phyloP scores from a whole-genome alignment of 2,329 filamentous ascomycete species.

The Lecanosticta acicola region DNA sequence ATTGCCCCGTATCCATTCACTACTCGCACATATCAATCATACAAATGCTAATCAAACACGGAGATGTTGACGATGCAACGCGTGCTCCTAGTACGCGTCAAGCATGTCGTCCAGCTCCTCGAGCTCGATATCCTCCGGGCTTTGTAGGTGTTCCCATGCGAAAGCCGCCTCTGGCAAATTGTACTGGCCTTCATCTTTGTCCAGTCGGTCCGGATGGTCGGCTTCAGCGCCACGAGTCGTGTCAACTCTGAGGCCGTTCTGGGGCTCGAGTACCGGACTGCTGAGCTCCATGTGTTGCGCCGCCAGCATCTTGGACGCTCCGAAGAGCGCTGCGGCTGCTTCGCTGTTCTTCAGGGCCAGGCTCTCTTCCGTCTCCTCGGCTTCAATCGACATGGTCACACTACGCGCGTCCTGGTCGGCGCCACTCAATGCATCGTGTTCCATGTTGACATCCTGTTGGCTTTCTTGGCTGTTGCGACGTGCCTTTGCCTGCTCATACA shows the following conservation, averaged over 20 bases:
- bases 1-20: neutral
- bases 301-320: constrained; percentile 46
- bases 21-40: constrained; percentile 1
- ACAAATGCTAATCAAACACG: constrained; percentile 8
- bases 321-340: constrained; percentile 46
- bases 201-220: neutral
- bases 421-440: constrained; percentile 26
- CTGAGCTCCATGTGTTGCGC: constrained; percentile 38
- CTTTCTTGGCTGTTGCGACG: constrained; percentile 35
- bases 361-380: constrained; percentile 42
- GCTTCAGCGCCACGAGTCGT: constrained; percentile 7
- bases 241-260: constrained; percentile 16
- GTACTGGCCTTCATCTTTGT: constrained; percentile 15
- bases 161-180: constrained; percentile 29
- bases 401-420: constrained; percentile 31
- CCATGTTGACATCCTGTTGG: constrained; percentile 35
- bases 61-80: neutral
- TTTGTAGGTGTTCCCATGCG: constrained; percentile 45
- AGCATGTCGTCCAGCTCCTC: constrained; percentile 89
- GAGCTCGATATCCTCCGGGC: constrained; percentile 82
- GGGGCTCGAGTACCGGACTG: constrained; percentile 44
- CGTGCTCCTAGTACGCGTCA: constrained; percentile 45
- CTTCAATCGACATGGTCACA: constrained; percentile 34
- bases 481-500: constrained; percentile 55
- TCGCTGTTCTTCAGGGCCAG: constrained; percentile 48